Base-by-base conservation (phyloP, 805 yeast genomes). In the Lipomyces chichibuensis region DNA sequence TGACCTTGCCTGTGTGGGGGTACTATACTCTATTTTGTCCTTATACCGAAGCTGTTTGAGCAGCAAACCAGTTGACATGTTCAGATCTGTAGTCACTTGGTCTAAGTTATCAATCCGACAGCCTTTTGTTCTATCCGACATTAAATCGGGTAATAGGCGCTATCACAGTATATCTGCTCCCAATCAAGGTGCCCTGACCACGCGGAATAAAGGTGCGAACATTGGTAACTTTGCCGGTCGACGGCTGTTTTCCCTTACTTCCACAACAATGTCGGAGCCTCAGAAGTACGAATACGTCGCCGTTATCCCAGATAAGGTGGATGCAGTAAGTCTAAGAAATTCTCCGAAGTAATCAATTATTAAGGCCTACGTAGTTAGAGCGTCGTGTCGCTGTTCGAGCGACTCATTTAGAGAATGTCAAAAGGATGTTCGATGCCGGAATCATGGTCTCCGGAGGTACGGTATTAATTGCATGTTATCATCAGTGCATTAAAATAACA, bases 301-400 rank as follows among this genome's bases (percentile, higher is more conserved):
- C 17, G 81, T 88, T 74, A 84, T 89, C 46, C 87, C 81, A 76
- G 96, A 90, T 76, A 85, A 84, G 74, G 90, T 91, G 59, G 86
- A 85, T 53, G 77, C 84, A 62, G 88, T 62, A 55, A 57, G 67
- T 57, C 32, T 43, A 20, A 55, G 57, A 5, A 32, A 43, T 65
- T 33, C 23, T 32, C 20, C n/a, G n/a, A 9, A 37, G 20, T 32
- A 1, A 35, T 33, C 2, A n/a, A 7, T 20, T 35, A 32, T 4
- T 58, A 39, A 35, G 23, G 49, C 6, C 49, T 17, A 25, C 1
- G 1, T 46, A 72, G 69, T 66, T 75, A 17, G 66, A 63, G 20
- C 70, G 72, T 39, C 76, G 79, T 33, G 49, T 77, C 61, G 70
- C 72, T 23, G 80, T 82, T n/a, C 82, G 86, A 69, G 77, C 81